Evolutionary conservation across 768 basidiomycete genomes (phyloP), one percentile per base, ranked within the genome.

Genomic region (button mushroom (Agaricus bisporus)): DNA sequence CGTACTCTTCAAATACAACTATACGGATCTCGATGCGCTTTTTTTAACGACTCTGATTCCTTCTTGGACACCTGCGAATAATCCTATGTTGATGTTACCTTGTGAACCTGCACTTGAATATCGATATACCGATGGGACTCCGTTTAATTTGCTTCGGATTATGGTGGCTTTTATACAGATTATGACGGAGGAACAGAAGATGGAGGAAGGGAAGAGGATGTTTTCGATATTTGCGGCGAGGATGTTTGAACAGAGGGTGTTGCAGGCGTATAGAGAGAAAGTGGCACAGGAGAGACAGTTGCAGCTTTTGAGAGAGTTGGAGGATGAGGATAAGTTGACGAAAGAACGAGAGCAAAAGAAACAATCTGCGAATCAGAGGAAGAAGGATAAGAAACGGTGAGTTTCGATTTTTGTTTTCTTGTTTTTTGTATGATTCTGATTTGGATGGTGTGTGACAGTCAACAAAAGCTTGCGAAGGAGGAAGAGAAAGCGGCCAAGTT

Each of bases 161-260:
- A 48, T 55, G 36, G 10, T 29, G 14, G 18, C 39, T 9, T 51
- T 58, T 47, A n/a, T 41, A 51, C 59, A 87, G 84, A 75, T 80
- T 44, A 82, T 95, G 81, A 94, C 95, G 2, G 95, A 98, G 68
- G 90, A 92, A 69, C 91, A 98, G 72, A 95, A 95, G 72, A 95
- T 95, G 88, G 95, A 98, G 70, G 97, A 98, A 72, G 97, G 97
- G 60, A 93, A 95, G 69, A 83, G 91, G 48, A 99, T 99, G 97
- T 99, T 99, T 75, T 94, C 93, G 59, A 97, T 99, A 70, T 99
- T 99, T 63, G 97, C 97, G 14, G 97, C 97, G 41, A 84, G 97
- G 50, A 97, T 98, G 95, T 98, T 99, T 68, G 97, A 99, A 72
- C 95, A 98, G 70, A 86, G 97, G 20, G 97, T 98, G 37, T 82